A percentile compares a stretch with the other conserved stretches of the same genome.
Evolutionary conservation across 257 asterid genomes (phyloP).

Genomic region (Ilex asprella): DNA sequence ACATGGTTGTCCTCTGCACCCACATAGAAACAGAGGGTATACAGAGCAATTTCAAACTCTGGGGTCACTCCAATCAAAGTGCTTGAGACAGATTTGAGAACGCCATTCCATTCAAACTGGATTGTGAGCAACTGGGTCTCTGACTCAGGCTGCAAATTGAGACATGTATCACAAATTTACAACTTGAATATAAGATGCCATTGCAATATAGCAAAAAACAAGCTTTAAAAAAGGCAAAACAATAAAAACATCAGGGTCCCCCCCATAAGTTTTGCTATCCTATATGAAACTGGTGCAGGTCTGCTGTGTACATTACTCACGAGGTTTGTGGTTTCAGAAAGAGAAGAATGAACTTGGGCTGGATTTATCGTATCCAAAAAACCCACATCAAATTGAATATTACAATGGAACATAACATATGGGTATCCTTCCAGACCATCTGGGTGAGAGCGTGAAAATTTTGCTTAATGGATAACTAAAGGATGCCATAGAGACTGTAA

Average conservation of each 20-base stretch:
- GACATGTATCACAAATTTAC: neutral
- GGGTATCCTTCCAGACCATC: too few species aligned
- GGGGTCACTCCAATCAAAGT: slow-evolving; percentile 90
- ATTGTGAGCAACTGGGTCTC: slow-evolving; percentile 74
- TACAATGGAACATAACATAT: too few species aligned
- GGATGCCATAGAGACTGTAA: too few species aligned
- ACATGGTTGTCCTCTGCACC: slow-evolving; percentile 78
- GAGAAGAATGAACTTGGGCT: too few species aligned
- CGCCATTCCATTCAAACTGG: slow-evolving; percentile 97
- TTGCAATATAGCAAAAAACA: neutral
- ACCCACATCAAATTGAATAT: too few species aligned
- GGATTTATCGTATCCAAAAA: too few species aligned
- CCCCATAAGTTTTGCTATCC: neutral
- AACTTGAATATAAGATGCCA: neutral
- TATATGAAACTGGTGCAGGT: too few species aligned
- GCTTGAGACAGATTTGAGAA: slow-evolving; percentile 85
- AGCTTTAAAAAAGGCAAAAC: neutral
- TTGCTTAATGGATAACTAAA: too few species aligned
- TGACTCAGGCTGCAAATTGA: slow-evolving; percentile 67
- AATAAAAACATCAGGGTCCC: neutral
- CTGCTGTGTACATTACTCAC: neutral
- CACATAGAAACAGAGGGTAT: slow-evolving; percentile 68
- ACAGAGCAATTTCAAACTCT: slow-evolving; percentile 82
- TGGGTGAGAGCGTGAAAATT: too few species aligned
- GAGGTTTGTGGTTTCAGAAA: neutral